A percentile compares a stretch with the other conserved stretches of the same genome.
These are phyloP conservation scores for Trichomonas gallinae DNA, from an alignment of 208 protist species.

Conservation along the genomic window DNA sequence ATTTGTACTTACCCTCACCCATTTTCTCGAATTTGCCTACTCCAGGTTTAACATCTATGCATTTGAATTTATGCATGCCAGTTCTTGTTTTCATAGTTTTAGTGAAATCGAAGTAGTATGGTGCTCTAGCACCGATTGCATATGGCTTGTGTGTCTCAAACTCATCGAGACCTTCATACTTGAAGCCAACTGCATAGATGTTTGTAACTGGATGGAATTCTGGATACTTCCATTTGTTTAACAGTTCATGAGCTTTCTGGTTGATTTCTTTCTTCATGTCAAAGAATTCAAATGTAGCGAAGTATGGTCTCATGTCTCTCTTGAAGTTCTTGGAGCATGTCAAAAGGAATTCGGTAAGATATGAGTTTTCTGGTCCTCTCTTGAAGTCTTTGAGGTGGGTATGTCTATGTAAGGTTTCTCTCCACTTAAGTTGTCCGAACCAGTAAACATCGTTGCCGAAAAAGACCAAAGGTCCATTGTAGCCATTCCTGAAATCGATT, in stretches of 20 bases:
- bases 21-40: background rate
- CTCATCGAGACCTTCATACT: background rate
- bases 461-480: background rate
- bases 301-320: background rate
- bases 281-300: background rate
- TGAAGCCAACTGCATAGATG: background rate
- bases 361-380: background rate
- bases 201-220: background rate
- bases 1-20: background rate
- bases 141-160: background rate
- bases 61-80: background rate
- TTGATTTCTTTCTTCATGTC: background rate
- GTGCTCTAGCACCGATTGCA: background rate
- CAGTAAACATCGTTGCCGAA: background rate
- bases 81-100: background rate
- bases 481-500: background rate
- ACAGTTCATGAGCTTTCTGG: too few species aligned
- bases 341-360: background rate
- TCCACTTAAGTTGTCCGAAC: background rate
- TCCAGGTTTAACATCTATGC: background rate
- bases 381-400: background rate
- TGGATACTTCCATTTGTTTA: too few species aligned
- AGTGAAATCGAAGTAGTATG: background rate
- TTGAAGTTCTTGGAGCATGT: background rate
- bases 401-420: background rate